Evolutionary conservation across 2,329 filamentous ascomycete species (phyloP), one percentile per base, ranked within the genome.

Genomic region (Sphaerulina vaccinii): DNA sequence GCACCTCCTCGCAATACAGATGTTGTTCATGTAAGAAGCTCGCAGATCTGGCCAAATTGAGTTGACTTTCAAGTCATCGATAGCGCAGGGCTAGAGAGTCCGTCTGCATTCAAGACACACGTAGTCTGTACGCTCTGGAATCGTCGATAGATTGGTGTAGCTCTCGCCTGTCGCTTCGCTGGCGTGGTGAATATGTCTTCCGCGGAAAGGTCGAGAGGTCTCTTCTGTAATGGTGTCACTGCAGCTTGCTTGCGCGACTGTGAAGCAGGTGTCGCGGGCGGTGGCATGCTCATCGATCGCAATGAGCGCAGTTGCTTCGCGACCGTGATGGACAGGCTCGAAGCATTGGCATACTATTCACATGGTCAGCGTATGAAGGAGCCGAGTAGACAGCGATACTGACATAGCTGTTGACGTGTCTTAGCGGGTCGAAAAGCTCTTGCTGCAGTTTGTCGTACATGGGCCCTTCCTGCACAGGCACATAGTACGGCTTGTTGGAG

Each of bases 381-480:
- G n/a, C n/a, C 1, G 19, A 10, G 18, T n/a, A n/a, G 16, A 15
- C 10, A 2, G 8, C 5, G 37, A 10, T 8, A 55, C 57, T 53
- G 51, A 64, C 62, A 33, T 57, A 54, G 35, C 56, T 41, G 32
- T 52, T 53, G 29, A 68, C 51, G 33, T 58, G 49, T n/a, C 42
- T 44, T 22, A 62, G 49, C 2, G 65, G 65, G 47, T 68, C 55
- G 50, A 66, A 67, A 3, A 65, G 56, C 9, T 47, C 51, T 16
- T 51, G 40, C 13, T 65, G 51, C 57, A 68, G 61, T 32, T 47
- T 52, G 9, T 62, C 52, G 42, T 62, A 51, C 10, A 44, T 43
- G n/a, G 52, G 35, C 2, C 55, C 59, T 11, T 55, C 43, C n/a
- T 33, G 47, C 5, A 57, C 51, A 8, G 63, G 55, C 9, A 65